Evolutionary conservation across 768 basidiomycete species (phyloP).

Genomic region (Calocera viscosa): DNA sequence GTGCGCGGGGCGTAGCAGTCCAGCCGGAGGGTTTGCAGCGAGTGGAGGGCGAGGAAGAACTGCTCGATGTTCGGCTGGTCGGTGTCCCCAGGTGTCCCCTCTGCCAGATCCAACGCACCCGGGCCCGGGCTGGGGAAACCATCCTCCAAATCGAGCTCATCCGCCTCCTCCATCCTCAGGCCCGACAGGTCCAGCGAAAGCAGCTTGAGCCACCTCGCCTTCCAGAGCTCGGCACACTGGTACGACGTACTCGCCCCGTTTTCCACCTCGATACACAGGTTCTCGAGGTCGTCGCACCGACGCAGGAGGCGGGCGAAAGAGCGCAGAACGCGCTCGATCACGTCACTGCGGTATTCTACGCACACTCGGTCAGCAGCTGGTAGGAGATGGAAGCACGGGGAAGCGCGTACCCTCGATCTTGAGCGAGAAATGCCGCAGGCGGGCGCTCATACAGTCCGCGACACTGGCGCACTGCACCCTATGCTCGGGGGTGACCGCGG

Average conservation of each 20-base stretch:
- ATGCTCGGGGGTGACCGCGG: neutral
- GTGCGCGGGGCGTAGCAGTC: constrained; percentile 6
- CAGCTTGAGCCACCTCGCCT: neutral
- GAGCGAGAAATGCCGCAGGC: neutral
- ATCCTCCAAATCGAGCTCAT: neutral
- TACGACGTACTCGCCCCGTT: neutral
- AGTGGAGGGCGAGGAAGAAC: constrained; percentile 1
- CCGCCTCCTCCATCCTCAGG: neutral
- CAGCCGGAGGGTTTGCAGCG: neutral
- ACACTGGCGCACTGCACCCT: neutral
- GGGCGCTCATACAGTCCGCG: neutral
- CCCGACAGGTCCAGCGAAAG: neutral
- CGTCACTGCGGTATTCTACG: neutral
- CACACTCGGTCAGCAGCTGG: neutral
- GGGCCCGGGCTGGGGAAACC: neutral
- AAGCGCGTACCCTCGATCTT: neutral
- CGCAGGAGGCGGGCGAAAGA: neutral
- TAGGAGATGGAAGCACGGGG: neutral
- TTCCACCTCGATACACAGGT: constrained; percentile 4
- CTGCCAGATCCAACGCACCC: neutral
- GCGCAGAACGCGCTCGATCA: constrained; percentile 3
- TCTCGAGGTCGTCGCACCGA: neutral
- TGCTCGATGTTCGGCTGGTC: constrained; percentile 3
- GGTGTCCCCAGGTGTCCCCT: neutral
- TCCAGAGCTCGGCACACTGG: constrained; percentile 5